Evolutionary conservation across 169 alveolate genomes (phyloP), one percentile per base, ranked within the genome.

Genomic region (Plasmodium relictum): DNA sequence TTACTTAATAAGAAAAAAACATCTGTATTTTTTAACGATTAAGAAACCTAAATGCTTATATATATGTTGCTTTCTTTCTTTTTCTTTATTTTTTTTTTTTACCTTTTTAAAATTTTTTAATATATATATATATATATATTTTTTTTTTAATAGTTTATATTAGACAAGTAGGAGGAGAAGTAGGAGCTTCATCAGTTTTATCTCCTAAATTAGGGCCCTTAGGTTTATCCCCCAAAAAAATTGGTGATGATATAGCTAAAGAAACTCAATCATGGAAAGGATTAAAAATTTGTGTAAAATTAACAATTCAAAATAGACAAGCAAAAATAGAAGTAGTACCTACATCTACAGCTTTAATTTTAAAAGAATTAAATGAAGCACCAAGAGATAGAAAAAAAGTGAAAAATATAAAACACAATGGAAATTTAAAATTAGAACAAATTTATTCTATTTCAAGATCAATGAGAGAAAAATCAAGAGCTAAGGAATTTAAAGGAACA

Each of bases 141-240:
- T n/a, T 16, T 39, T 24, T n/a, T 41, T 10, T 76, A 12, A 50
- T 94, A 95, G 98, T 98, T 85, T 97, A 95, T 96, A 93, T 98
- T 92, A 97, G 99, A 91, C 98, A 97, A 89, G 96, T 97, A 41
- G 99, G 99, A 74, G 99, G 99, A 20, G 99, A 98, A 92, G 98
- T 97, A 45, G 99, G 98, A 54, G 98, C 99, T 52, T 97, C 99
- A 37, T 97, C 99, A 39, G 99, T 98, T 69, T 96, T 98, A 41
- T 99, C 99, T 48, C 99, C 99, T 6, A 98, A 98, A 93, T 95
- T 98, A 73, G 99, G 99, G 87, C 99, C 99, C 39, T 95, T 98
- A 58, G 99, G 99, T 90, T 91, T 97, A 95, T 95, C 98, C 66
- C 98, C 99, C 68, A 96, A 98, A 92, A 98, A 98, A 95, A 98